Conservation (phyloP, 139 green algal species). For the Tetraselmis chui region DNA sequence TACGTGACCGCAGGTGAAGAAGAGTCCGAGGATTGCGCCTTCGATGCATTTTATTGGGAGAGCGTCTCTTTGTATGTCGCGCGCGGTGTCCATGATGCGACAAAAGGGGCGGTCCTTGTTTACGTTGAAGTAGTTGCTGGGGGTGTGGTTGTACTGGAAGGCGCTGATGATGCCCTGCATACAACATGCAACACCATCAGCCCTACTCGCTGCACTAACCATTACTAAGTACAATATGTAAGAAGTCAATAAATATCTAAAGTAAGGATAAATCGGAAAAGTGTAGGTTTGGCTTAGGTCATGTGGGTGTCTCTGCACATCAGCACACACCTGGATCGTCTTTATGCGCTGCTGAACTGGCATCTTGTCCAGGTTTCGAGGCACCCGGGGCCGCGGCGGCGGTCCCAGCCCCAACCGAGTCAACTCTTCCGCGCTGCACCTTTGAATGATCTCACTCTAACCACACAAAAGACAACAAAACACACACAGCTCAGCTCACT, state of each 20-base stretch:
- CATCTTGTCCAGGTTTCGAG: background rate
- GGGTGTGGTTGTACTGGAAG: conserved; percentile 54
- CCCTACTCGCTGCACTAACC: too few species aligned
- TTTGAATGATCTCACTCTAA: background rate
- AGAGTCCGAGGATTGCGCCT: background rate
- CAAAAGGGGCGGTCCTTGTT: conserved; percentile 41
- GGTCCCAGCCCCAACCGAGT: background rate
- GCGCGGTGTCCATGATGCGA: conserved; percentile 43
- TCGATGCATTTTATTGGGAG: conserved; percentile 53
- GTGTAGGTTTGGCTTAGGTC: too few species aligned
- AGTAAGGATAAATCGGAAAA: too few species aligned
- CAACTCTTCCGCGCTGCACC: background rate
- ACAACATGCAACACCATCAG: too few species aligned
- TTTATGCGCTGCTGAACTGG: background rate
- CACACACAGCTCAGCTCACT: too few species aligned
- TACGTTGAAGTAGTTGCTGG: conserved; percentile 45
- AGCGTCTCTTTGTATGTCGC: conserved; percentile 31
- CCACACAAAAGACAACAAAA: too few species aligned
- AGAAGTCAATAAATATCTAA: too few species aligned
- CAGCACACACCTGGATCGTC: background rate
- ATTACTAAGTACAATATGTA: too few species aligned
- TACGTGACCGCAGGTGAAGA: background rate
- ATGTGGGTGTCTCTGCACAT: too few species aligned
- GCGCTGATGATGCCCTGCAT: conserved; percentile 39
- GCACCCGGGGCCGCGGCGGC: background rate